Base-by-base conservation (phyloP, 2,329 filamentous ascomycete species). In the Colletotrichum limetticola region DNA sequence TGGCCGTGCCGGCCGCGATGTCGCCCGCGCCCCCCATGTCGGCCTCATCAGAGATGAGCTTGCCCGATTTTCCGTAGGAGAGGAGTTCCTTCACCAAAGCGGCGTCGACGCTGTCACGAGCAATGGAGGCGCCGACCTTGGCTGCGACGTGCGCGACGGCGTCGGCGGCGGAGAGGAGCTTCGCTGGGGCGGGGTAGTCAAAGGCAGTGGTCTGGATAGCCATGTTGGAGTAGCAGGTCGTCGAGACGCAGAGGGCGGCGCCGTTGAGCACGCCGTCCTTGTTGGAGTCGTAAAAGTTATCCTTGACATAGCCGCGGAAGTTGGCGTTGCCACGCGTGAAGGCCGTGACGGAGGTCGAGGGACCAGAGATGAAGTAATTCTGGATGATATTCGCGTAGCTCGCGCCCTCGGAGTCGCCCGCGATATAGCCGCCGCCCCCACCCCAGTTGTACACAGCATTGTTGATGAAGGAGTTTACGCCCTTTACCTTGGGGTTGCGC, bases 381-480 rank as follows among this genome's bases (percentile, higher is more conserved):
- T 86, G 86, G 65, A 89, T 81, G 68, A 90, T 86, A 73, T 90
- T 88, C 5, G 83, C 86, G 61, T 85, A 83, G 65, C 85, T 88
- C 30, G 82, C 76, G 5, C 84, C 86, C 0, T 76, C 79, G 42
- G 85, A 86, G 72, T 88, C 87, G 3, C 87, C 87, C 0, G 87
- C 87, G 64, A 89, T 90, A 66, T 90, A 90, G 4, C 85, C 88
- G 5, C 86, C 87, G 0, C 87, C 86, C 1, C 83, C 82, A 11
- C 87, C 87, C 84, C 87, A 90, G 77, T 90, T 90, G 76, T 90
- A 90, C 3, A 90, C 76, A 3, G 90, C 83, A 76, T 86, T 86
- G 71, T 86, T 86, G 71, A 83, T 83, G 67, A 88, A 89, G 75
- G 90, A 87, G 28, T 89, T 89, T 3, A 86, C 83, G 1, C 87